A percentile compares a stretch with the other conserved stretches of the same genome.
phyloP scores from a whole-genome alignment of 2,329 filamentous ascomycete genomes.

The Pyricularia grisea region DNA sequence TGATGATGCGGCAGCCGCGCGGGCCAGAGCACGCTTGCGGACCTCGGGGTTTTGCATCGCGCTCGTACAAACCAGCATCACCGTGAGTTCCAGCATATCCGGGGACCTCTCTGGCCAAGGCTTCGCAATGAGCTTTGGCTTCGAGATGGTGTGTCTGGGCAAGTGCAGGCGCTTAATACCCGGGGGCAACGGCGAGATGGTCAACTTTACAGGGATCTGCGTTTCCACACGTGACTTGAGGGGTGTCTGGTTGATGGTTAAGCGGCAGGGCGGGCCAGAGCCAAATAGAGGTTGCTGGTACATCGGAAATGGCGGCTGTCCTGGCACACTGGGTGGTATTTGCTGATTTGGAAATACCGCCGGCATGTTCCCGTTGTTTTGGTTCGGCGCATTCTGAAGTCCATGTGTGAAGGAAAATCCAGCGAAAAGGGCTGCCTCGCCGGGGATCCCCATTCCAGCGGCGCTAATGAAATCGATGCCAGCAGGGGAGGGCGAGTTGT shows the following conservation, averaged over 20 bases:
- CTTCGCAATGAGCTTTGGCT: slow-evolving; percentile 81
- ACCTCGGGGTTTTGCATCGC: slow-evolving; percentile 70
- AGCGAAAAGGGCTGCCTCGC: slow-evolving; percentile 2
- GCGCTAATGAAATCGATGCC: slow-evolving; percentile 24
- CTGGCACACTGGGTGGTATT: slow-evolving; percentile 15
- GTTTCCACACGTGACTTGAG: slow-evolving; percentile 91
- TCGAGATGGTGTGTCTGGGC: slow-evolving; percentile 84
- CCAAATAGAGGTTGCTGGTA: slow-evolving; percentile 6
- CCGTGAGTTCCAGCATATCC: slow-evolving; percentile 71
- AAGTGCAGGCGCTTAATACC: slow-evolving; percentile 76
- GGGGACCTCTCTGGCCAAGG: slow-evolving; percentile 53
- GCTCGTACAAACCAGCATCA: slow-evolving; percentile 82
- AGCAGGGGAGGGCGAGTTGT: slow-evolving; percentile 36
- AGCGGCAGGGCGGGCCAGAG: slow-evolving; percentile 21
- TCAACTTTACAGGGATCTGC: slow-evolving; percentile 83
- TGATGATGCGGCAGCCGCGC: slow-evolving; percentile 33
- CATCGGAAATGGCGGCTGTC: slow-evolving; percentile 15
- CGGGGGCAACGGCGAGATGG: slow-evolving; percentile 63
- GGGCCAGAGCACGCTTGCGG: slow-evolving; percentile 56
- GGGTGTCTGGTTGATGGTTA: slow-evolving; percentile 58
- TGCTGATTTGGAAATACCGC: slow-evolving; percentile 5
- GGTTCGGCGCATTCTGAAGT: slow-evolving; percentile 3
- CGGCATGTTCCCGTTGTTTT: slow-evolving; percentile 5
- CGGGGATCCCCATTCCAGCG: slow-evolving; percentile 6
- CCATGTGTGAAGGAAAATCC: slow-evolving; percentile 1